These are phyloP conservation scores for Hypoxylon sp. DNA, from an alignment of 2,329 filamentous ascomycete genomes.

Conservation along the genomic window DNA sequence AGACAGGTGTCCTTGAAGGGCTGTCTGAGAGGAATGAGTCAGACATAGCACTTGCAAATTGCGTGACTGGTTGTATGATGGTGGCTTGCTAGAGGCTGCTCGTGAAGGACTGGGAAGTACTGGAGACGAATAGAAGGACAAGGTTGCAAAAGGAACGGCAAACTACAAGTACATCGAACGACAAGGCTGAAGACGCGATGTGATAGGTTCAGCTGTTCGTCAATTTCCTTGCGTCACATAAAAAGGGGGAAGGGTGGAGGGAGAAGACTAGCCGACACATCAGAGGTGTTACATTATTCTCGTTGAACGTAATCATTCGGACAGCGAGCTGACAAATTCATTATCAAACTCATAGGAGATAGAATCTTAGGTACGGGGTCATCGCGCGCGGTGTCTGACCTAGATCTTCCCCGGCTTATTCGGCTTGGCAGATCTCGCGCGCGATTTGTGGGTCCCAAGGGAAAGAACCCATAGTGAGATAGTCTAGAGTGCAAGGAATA, in stretches of 20 bases:
- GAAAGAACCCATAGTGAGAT: background rate
- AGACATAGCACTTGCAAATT: conserved; percentile 21
- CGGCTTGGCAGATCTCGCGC: conserved; percentile 32
- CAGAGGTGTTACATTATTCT: background rate
- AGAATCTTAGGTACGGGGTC: background rate
- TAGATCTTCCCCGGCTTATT: conserved; percentile 2
- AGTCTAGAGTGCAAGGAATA: too few relatives aligned
- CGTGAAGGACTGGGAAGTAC: background rate
- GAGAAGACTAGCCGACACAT: background rate
- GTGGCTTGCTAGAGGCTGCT: conserved; percentile 1
- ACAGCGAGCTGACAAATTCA: conserved; percentile 19
- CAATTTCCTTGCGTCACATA: background rate
- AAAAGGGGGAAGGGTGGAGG: too few relatives aligned
- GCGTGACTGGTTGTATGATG: background rate
- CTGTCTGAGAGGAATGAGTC: conserved; percentile 5
- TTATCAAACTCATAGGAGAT: background rate
- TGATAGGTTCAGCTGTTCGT: background rate
- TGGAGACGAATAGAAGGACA: conserved; percentile 34
- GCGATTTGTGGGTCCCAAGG: conserved; percentile 42
- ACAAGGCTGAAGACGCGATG: background rate
- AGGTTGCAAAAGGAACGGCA: conserved; percentile 36
- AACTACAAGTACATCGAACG: conserved; percentile 40
- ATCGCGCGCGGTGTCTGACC: conserved; percentile 6
- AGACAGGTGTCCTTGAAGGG: conserved; percentile 36
- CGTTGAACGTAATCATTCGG: background rate